Evolutionary conservation across 176 grass and related monocot genomes (phyloP).

Genomic region (Urochloa ruziziensis): DNA sequence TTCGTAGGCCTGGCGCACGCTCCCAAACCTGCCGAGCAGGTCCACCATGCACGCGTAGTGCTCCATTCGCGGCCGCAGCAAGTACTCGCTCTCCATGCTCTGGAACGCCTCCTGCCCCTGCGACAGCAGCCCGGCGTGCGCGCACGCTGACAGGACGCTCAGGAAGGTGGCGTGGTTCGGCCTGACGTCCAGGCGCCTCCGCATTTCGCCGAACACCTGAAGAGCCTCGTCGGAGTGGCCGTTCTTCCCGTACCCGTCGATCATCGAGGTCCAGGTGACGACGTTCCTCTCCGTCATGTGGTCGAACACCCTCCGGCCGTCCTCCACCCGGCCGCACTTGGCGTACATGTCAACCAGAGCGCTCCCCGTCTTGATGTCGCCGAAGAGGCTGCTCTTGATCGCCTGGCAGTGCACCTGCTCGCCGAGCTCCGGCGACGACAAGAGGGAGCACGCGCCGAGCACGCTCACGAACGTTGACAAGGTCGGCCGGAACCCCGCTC

Average conservation of each 20-base stretch:
- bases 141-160: constrained; percentile 66
- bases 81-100: constrained; percentile 71
- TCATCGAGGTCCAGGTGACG: constrained; percentile 87
- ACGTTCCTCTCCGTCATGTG: constrained; percentile 61
- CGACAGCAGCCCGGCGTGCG: constrained; percentile 62
- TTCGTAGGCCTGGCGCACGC: constrained; percentile 46
- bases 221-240: constrained; percentile 59
- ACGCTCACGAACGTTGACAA: constrained; percentile 73
- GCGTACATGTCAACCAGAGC: constrained; percentile 85
- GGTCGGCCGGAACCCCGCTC: constrained; percentile 33
- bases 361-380: constrained; percentile 58
- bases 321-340: constrained; percentile 74
- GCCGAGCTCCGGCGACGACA: constrained; percentile 57
- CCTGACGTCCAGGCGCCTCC: not conserved
- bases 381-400: constrained; percentile 39
- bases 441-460: constrained; percentile 70
- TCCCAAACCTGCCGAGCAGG: constrained; percentile 67
- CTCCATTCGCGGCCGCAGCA: constrained; percentile 66
- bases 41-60: constrained; percentile 95
- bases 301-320: constrained; percentile 58
- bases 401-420: constrained; percentile 79
- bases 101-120: constrained; percentile 62
- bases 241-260: constrained; percentile 89
- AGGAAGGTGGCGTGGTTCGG: constrained; percentile 83
- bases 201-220: constrained; percentile 61